Evolutionary conservation across 2,329 filamentous ascomycete genomes (phyloP), one percentile per base, ranked within the genome.

Genomic region (Corinectria fuckeliana): DNA sequence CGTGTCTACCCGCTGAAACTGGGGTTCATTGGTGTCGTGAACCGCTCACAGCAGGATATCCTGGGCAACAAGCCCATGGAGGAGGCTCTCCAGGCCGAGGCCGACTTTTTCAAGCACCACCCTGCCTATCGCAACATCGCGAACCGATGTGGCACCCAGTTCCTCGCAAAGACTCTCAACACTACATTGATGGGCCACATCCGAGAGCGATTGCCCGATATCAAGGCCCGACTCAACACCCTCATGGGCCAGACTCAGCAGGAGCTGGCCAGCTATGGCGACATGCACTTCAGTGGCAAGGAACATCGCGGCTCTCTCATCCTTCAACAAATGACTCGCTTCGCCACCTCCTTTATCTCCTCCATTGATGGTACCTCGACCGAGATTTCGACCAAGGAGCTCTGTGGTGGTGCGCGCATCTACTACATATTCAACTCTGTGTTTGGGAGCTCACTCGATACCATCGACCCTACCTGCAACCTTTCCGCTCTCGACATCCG

Each of bases 391-490:
- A 99, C 95, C 34, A 98, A 99, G 78, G 95, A 98, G 78, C 87
- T 98, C 10, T 97, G 93, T 71, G 93, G 93, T 72, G 93, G 93
- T 73, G 93, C 93, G 45, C 88, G 94, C 60, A 97, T 98, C 72
- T 98, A 98, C 80, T 97, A 98, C 79, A 97, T 98, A 68, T 98
- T 97, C 84, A 98, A 98, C 80, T 97, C 93, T 5, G 94, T 98
- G 41, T 99, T 98, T 76, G 95, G 95, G 59, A 97, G 94, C 77
- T 96, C 94, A 18, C 82, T 99, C 50, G 95, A 99, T 75, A 91
- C 93, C 20, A 97, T 99, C 68, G 94, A 99, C 70, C 95, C 95
- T 4, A 99, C 94, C 2, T 92, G 90, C 47, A 99, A 99, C 72
- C 88, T 99, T 60, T 95, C 95, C 6, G 91, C 94, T 13, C 87